Conservation (phyloP, 2,329 filamentous ascomycete species). For the Xylariaceae sp. region DNA sequence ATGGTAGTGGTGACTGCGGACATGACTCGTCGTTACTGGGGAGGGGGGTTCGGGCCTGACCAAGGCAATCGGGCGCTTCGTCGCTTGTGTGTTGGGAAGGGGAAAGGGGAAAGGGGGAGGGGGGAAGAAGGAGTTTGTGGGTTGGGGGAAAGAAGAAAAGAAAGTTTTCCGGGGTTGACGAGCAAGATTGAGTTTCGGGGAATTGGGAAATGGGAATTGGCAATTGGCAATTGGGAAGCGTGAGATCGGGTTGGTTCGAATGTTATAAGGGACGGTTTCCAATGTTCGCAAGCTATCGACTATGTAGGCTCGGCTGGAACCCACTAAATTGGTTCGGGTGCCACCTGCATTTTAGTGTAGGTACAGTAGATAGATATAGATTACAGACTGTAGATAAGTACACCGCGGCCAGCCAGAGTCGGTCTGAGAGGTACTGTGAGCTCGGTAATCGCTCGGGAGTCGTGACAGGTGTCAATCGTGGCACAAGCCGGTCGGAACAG, state of each 20-base stretch:
- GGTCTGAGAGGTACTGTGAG: too few species aligned
- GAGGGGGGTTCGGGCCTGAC: constrained; percentile 73
- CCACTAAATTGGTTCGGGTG: constrained; percentile 1
- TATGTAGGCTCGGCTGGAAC: too few species aligned
- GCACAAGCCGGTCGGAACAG: background rate
- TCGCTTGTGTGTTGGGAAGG: constrained; percentile 45
- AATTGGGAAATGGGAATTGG: background rate
- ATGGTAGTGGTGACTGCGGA: constrained; percentile 50
- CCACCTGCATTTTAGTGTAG: background rate
- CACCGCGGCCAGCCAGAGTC: background rate
- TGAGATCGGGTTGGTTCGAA: background rate
- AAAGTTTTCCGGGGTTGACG: background rate
- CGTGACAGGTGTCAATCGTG: background rate
- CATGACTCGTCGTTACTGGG: constrained; percentile 48
- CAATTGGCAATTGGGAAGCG: background rate
- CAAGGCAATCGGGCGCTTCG: constrained; percentile 93
- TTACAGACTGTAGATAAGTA: too few species aligned
- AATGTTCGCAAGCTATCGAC: too few species aligned
- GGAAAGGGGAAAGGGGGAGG: background rate
- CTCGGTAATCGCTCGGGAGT: background rate
- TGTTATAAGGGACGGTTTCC: too few species aligned
- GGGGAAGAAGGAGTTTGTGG: background rate
- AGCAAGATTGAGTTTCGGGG: background rate
- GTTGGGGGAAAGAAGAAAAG: constrained; percentile 1
- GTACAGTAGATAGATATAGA: background rate